Conservation (phyloP, 2,329 filamentous ascomycete genomes). For the Apiospora arundinis region DNA sequence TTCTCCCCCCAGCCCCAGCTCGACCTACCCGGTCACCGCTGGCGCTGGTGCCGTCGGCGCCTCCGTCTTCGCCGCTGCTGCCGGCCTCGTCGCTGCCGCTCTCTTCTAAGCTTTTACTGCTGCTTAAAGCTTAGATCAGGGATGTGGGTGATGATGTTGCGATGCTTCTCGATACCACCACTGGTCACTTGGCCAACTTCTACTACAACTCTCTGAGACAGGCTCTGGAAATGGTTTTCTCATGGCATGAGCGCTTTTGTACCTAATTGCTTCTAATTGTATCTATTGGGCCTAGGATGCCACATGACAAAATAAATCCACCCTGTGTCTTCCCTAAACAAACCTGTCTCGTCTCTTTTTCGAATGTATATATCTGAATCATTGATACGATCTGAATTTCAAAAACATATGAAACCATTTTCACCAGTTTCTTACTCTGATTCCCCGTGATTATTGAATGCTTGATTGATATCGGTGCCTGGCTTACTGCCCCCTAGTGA, state of each 20-base stretch:
- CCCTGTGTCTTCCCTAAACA: conserved; percentile 23
- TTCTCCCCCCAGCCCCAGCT: conserved; percentile 39
- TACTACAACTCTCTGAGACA: conserved; percentile 2
- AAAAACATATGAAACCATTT: neutral
- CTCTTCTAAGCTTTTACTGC: conserved; percentile 54
- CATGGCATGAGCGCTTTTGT: conserved; percentile 17
- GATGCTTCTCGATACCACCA: neutral
- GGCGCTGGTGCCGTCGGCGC: conserved; percentile 60
- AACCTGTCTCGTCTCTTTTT: conserved; percentile 24
- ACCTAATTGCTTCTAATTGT: conserved; percentile 21
- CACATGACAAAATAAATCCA: conserved; percentile 24
- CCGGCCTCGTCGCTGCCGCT: conserved; percentile 60
- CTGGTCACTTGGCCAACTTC: conserved; percentile 4
- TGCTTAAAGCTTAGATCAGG: neutral
- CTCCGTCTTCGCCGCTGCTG: conserved; percentile 62
- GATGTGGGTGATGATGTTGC: no score
- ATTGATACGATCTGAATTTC: neutral
- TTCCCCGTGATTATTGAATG: no score
- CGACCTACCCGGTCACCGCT: conserved; percentile 47
- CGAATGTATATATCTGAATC: conserved; percentile 11
- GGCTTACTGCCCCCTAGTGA: neutral
- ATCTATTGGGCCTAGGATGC: conserved; percentile 30
- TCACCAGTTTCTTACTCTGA: no score
- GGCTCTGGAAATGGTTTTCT: conserved; percentile 16
- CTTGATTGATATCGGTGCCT: neutral